Conservation (phyloP, 352 stramenopile genomes). For the Pythium diclinum region DNA sequence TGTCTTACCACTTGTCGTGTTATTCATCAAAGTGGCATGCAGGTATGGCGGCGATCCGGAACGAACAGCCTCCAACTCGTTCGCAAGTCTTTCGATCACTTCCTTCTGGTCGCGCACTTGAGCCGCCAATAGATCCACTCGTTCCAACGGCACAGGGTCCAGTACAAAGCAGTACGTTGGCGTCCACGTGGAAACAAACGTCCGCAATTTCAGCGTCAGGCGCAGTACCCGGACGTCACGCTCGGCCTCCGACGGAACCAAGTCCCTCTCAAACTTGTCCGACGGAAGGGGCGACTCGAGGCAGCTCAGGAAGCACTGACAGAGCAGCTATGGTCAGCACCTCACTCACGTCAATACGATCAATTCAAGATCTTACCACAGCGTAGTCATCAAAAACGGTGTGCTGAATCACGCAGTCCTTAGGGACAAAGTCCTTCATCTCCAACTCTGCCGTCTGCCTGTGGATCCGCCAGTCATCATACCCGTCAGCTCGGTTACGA, state of each 20-base stretch:
- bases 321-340: background rate
- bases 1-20: background rate
- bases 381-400: conserved; percentile 1
- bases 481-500: too few species aligned
- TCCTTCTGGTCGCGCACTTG: conserved; percentile 4
- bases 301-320: conserved; percentile 4
- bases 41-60: too few species aligned
- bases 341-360: background rate
- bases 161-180: background rate
- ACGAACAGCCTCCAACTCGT: background rate
- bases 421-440: too few species aligned
- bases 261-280: background rate
- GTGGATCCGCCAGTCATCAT: too few species aligned
- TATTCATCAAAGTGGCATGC: too few species aligned
- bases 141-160: background rate
- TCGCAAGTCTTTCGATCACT: background rate
- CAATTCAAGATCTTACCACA: background rate
- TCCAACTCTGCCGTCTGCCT: too few species aligned
- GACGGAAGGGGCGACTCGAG: background rate
- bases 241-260: background rate
- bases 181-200: background rate
- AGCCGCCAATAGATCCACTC: background rate
- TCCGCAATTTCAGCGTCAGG: conserved; percentile 4
- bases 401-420: too few species aligned
- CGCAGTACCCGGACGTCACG: background rate